A percentile compares a stretch with the other conserved stretches of the same genome.
These are phyloP conservation scores for Coemansia sp. DNA, from an alignment of 192 early-diverging fungal species.

Conservation along the genomic window DNA sequence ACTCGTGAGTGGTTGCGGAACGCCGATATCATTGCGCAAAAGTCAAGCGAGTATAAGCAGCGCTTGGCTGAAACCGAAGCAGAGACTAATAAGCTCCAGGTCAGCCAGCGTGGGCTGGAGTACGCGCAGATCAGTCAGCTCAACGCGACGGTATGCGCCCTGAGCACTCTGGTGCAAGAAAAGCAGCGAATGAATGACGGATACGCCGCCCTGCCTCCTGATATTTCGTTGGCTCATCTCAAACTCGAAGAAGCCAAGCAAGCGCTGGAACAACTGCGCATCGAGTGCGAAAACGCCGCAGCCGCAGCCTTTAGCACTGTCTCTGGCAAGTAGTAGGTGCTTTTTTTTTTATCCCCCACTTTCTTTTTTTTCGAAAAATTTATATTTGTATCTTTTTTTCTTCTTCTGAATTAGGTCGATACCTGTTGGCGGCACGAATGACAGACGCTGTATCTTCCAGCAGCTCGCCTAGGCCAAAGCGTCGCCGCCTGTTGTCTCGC, in stretches of 20 bases:
- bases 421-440: background rate
- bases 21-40: conserved; percentile 34
- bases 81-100: background rate
- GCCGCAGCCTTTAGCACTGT: conserved; percentile 30
- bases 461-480: background rate
- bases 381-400: background rate
- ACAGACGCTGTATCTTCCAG: background rate
- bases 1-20: conserved; percentile 53
- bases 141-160: conserved; percentile 10
- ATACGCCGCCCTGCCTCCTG: conserved; percentile 42
- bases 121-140: conserved; percentile 29
- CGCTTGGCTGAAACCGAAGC: conserved; percentile 20
- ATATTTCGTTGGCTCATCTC: conserved; percentile 39
- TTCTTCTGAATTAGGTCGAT: background rate
- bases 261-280: conserved; percentile 31
- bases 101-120: conserved; percentile 18
- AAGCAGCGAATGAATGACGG: conserved; percentile 25
- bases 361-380: background rate
- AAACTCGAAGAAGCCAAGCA: conserved; percentile 47
- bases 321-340: background rate
- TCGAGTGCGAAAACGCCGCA: conserved; percentile 37
- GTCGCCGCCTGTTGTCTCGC: conserved; percentile 36
- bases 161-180: conserved; percentile 14
- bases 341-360: background rate
- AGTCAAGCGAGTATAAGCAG: conserved; percentile 37